Conservation (phyloP, 495 filamentous ascomycete species). For the Parathielavia appendiculata region DNA sequence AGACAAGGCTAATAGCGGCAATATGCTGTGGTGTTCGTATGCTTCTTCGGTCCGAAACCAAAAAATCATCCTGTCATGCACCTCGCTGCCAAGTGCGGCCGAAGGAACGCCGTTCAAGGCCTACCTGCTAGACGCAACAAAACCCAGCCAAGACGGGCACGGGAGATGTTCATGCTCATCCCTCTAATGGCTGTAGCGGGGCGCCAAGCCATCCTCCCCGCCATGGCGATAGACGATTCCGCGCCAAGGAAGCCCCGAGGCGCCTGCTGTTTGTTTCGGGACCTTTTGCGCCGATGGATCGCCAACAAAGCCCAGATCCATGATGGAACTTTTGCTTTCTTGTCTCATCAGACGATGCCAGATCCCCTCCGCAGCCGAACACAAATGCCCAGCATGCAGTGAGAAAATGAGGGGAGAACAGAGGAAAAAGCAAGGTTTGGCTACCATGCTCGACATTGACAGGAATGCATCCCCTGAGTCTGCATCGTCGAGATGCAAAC, state of each 20-base stretch:
- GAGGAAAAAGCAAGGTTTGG: background rate
- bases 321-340: too few species aligned
- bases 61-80: background rate
- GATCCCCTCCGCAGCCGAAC: conserved; percentile 41
- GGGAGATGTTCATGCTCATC: background rate
- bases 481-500: background rate
- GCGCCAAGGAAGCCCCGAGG: too few species aligned
- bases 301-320: too few species aligned
- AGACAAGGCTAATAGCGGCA: too few species aligned
- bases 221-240: too few species aligned
- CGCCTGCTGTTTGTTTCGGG: too few species aligned
- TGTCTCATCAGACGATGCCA: background rate
- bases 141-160: background rate
- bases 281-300: too few species aligned
- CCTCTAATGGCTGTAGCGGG: background rate
- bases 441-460: conserved; percentile 6
- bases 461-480: background rate
- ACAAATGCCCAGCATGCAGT: conserved; percentile 36
- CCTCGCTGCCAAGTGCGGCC: conserved; percentile 7
- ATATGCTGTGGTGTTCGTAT: too few species aligned
- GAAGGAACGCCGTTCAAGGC: conserved; percentile 12
- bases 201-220: background rate
- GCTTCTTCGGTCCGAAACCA: too few species aligned
- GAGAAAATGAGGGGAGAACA: conserved; percentile 39
- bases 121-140: background rate